phyloP scores from a whole-genome alignment of 2,329 filamentous ascomycete genomes.

The Paramyrothecium sp. region DNA sequence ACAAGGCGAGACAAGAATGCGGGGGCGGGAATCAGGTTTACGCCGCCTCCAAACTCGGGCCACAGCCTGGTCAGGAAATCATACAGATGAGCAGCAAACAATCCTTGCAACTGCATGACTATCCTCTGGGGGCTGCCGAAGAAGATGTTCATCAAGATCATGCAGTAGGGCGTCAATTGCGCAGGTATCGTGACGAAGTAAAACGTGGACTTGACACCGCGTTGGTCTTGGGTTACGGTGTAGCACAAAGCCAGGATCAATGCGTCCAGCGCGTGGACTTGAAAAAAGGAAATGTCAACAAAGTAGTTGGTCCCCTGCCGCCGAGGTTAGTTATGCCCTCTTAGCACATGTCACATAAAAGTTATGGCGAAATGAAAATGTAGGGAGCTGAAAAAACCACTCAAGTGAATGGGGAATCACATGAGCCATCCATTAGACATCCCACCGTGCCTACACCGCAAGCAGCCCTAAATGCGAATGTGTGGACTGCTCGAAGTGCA shows the following conservation, averaged over 20 bases:
- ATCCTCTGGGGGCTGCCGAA: constrained; percentile 56
- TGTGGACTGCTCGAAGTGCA: constrained; percentile 58
- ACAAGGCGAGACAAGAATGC: constrained; percentile 68
- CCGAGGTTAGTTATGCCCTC: background rate
- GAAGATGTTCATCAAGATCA: constrained; percentile 73
- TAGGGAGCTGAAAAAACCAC: constrained; percentile 63
- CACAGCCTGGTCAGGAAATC: constrained; percentile 88
- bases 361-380: constrained; percentile 36
- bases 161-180: constrained; percentile 76
- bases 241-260: constrained; percentile 80
- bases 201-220: constrained; percentile 72
- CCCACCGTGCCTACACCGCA: constrained; percentile 74
- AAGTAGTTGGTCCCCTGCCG: constrained; percentile 26
- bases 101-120: constrained; percentile 68
- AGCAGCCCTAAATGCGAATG: constrained; percentile 67
- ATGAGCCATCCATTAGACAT: constrained; percentile 70
- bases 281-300: constrained; percentile 27
- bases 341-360: constrained; percentile 10
- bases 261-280: constrained; percentile 51
- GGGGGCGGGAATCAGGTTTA: constrained; percentile 74
- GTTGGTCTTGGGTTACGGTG: constrained; percentile 82
- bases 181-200: constrained; percentile 82
- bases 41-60: constrained; percentile 83
- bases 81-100: constrained; percentile 84
- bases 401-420: constrained; percentile 57